Conservation (phyloP, 768 basidiomycete genomes). For the Tulasnella sp. region DNA sequence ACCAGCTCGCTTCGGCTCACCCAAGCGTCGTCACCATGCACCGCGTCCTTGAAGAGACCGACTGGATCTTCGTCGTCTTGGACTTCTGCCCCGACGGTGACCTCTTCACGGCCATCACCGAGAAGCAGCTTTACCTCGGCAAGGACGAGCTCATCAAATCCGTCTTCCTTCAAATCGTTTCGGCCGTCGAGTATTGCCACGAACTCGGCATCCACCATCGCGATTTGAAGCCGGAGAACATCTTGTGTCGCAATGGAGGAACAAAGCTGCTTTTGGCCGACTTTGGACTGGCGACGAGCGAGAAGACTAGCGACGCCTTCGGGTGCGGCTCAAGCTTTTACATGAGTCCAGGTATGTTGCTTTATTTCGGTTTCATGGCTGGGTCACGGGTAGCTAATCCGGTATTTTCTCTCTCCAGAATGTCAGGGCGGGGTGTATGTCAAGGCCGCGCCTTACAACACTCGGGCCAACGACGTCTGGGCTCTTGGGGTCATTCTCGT, state of each 20-base stretch:
- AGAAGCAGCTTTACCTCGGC: constrained; percentile 74
- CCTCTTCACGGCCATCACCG: constrained; percentile 49
- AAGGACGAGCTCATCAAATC: constrained; percentile 79
- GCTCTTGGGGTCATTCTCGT: constrained; percentile 58
- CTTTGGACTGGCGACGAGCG: constrained; percentile 69
- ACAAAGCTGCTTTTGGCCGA: constrained; percentile 81
- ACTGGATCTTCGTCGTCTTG: constrained; percentile 75
- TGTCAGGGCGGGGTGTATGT: constrained; percentile 45
- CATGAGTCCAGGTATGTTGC: constrained; percentile 44
- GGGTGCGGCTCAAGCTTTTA: constrained; percentile 48
- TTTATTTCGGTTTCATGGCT: neutral
- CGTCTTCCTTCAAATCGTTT: constrained; percentile 89
- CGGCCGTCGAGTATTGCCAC: constrained; percentile 92
- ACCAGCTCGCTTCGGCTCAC: constrained; percentile 44
- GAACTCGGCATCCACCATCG: constrained; percentile 89
- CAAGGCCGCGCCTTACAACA: constrained; percentile 47
- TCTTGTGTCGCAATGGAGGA: constrained; percentile 49
- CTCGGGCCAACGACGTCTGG: constrained; percentile 53
- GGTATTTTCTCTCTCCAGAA: constrained; percentile 34
- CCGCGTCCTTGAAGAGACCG: constrained; percentile 56
- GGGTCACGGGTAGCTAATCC: neutral
- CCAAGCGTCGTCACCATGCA: constrained; percentile 65
- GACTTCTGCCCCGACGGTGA: constrained; percentile 83
- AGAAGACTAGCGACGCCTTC: constrained; percentile 42
- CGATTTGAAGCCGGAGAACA: constrained; percentile 92